Conservation (phyloP, 495 filamentous ascomycete genomes). For the Penicillium arizonense region DNA sequence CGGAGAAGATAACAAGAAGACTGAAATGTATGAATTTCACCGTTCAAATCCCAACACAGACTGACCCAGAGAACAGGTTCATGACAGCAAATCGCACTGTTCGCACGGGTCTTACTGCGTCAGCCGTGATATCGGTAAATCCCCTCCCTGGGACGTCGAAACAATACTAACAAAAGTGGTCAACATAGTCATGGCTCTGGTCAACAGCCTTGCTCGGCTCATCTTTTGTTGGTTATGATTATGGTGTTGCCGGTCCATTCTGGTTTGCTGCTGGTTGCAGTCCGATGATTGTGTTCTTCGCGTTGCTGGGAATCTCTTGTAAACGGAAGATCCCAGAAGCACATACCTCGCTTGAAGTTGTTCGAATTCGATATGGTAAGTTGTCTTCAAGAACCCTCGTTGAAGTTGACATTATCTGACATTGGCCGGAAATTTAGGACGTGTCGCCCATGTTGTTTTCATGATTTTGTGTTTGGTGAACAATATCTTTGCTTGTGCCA, state of each 20-base stretch:
- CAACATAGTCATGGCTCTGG: conserved; percentile 32
- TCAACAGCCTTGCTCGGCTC: conserved; percentile 33
- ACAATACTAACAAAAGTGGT: background rate
- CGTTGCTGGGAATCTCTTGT: conserved; percentile 43
- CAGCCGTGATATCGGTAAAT: conserved; percentile 38
- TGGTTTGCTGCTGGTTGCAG: conserved; percentile 47
- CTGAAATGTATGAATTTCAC: conserved; percentile 30
- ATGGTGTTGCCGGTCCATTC: conserved; percentile 36
- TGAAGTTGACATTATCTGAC: background rate
- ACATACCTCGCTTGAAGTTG: conserved; percentile 44
- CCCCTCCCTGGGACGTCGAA: background rate
- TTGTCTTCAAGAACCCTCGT: background rate
- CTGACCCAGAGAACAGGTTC: conserved; percentile 27
- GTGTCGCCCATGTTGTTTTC: conserved; percentile 39
- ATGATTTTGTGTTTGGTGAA: conserved; percentile 42
- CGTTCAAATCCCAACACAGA: background rate
- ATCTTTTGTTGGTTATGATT: conserved; percentile 33
- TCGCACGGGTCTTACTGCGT: conserved; percentile 37
- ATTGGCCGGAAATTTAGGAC: conserved; percentile 11
- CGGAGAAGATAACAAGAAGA: conserved; percentile 41
- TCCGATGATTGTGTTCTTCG: conserved; percentile 47
- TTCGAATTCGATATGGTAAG: conserved; percentile 30
- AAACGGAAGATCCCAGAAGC: conserved; percentile 47
- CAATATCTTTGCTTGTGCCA: conserved; percentile 43
- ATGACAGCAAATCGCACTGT: conserved; percentile 41